These are phyloP conservation scores for Plicaturopsis crispa DNA, from an alignment of 768 basidiomycete species.

Conservation along the genomic window DNA sequence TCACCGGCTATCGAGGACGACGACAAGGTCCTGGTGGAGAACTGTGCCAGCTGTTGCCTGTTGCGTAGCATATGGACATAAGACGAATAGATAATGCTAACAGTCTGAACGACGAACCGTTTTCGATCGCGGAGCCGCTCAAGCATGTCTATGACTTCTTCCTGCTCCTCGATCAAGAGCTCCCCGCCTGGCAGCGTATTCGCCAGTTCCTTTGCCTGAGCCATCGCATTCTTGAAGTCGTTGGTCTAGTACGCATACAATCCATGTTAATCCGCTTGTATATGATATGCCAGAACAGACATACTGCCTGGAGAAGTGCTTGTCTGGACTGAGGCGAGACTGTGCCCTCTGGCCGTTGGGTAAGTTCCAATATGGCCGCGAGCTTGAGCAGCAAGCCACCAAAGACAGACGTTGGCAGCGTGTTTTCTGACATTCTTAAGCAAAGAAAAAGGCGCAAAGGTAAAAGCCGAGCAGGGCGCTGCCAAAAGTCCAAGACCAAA, in stretches of 20 bases:
- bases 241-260: constrained; percentile 42
- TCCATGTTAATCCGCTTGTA: background rate
- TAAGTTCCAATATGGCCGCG: constrained; percentile 50
- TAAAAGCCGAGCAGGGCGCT: too few species aligned
- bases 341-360: constrained; percentile 47
- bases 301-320: constrained; percentile 56
- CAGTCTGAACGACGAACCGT: constrained; percentile 29
- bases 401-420: constrained; percentile 41
- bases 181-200: constrained; percentile 64
- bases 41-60: constrained; percentile 49
- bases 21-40: constrained; percentile 34
- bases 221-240: constrained; percentile 54
- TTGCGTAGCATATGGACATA: background rate
- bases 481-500: too few species aligned
- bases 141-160: constrained; percentile 64
- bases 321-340: constrained; percentile 55
- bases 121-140: constrained; percentile 57
- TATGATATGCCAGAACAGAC: constrained; percentile 13
- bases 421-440: too few species aligned
- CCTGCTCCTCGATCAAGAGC: constrained; percentile 58
- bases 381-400: constrained; percentile 54
- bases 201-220: constrained; percentile 54
- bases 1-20: constrained; percentile 19
- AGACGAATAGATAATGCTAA: constrained; percentile 2
- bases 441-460: too few species aligned